Conservation (phyloP, 2,329 filamentous ascomycete genomes). For the Apiospora hydei region DNA sequence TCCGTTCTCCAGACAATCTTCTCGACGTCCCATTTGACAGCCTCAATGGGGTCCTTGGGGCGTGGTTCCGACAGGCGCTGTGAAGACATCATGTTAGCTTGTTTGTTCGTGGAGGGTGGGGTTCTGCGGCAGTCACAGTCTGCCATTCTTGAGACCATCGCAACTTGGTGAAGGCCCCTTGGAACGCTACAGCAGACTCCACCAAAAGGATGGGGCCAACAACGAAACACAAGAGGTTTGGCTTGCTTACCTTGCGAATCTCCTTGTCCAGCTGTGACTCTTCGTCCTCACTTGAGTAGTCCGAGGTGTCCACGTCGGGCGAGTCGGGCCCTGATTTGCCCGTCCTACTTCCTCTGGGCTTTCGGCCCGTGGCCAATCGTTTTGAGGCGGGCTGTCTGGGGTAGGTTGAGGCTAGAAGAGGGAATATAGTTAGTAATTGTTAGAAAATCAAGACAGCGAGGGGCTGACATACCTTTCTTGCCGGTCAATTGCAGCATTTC, state of each 20-base stretch:
- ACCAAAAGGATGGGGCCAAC: no score
- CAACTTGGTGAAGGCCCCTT: no score
- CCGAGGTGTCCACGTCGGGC: slow-evolving; percentile 23
- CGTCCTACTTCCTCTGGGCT: not conserved
- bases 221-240: not conserved
- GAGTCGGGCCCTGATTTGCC: slow-evolving; percentile 12
- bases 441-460: not conserved
- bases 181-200: no score
- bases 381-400: not conserved
- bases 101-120: no score
- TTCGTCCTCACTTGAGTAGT: slow-evolving; percentile 25
- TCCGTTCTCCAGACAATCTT: slow-evolving; percentile 36
- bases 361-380: not conserved
- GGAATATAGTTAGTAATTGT: not conserved
- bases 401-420: not conserved
- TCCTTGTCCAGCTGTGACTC: slow-evolving; percentile 26
- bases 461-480: slow-evolving; percentile 18
- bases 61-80: slow-evolving; percentile 28
- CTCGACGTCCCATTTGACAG: slow-evolving; percentile 38
- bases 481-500: slow-evolving; percentile 26
- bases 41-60: slow-evolving; percentile 36
- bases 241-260: slow-evolving; percentile 24
- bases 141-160: no score
- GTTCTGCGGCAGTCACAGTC: no score
- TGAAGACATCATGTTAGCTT: slow-evolving; percentile 29